Percentiles rank a stretch among this genome's conserved stretches.
These are phyloP conservation scores for Pestalotiopsis fici DNA, from an alignment of 2,329 filamentous ascomycete genomes.

Conservation along the genomic window DNA sequence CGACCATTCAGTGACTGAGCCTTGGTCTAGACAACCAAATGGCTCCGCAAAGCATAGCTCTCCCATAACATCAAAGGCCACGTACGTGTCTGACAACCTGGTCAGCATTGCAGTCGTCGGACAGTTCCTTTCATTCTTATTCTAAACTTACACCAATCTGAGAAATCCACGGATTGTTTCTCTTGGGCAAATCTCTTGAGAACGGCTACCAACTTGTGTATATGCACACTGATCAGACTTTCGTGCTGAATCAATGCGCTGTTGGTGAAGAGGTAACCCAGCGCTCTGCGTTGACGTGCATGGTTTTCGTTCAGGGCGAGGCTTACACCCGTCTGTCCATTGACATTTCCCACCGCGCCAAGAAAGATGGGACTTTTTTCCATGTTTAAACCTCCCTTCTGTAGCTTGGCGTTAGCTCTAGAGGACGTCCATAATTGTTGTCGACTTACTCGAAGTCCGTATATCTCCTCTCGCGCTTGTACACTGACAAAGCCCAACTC, in stretches of 20 bases:
- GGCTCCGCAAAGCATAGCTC: constrained; percentile 24
- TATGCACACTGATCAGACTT: constrained; percentile 19
- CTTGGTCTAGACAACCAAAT: constrained; percentile 24
- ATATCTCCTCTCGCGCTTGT: constrained; percentile 29
- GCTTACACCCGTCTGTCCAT: constrained; percentile 18
- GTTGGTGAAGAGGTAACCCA: constrained; percentile 26
- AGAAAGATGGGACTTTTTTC: constrained; percentile 27
- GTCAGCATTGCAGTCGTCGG: background rate
- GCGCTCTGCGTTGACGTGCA: constrained; percentile 24
- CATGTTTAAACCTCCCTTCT: constrained; percentile 22
- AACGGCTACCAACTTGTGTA: constrained; percentile 21
- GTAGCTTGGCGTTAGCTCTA: background rate
- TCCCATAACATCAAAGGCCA: constrained; percentile 25
- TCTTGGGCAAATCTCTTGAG: constrained; percentile 13
- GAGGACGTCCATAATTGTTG: background rate
- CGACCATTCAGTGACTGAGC: constrained; percentile 20
- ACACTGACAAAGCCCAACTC: constrained; percentile 27
- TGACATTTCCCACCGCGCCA: constrained; percentile 18
- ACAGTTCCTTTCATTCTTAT: no score
- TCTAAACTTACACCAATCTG: constrained; percentile 21
- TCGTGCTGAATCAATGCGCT: constrained; percentile 23
- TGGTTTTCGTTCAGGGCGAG: constrained; percentile 20
- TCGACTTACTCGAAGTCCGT: constrained; percentile 22
- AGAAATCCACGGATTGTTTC: constrained; percentile 18
- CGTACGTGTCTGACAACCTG: constrained; percentile 13